These are phyloP conservation scores for Tagetes erecta DNA, from an alignment of 129 eudicot species.

Conservation along the genomic window DNA sequence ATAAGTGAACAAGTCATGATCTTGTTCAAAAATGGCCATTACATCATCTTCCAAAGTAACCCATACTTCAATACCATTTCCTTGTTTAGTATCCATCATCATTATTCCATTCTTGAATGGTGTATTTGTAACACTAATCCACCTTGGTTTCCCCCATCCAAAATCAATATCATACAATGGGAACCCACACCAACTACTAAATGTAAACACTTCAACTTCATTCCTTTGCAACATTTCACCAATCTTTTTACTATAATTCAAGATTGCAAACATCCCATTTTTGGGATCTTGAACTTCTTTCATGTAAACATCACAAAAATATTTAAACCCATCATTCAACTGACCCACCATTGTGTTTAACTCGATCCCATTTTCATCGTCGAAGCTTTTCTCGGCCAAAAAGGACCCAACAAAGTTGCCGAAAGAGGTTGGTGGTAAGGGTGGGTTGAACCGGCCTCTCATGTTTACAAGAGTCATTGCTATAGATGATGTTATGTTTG, in stretches of 20 bases:
- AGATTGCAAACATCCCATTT: constrained; percentile 24
- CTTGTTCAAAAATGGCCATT: constrained; percentile 34
- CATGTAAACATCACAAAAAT: constrained; percentile 30
- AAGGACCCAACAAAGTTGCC: constrained; percentile 38
- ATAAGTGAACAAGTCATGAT: constrained; percentile 30
- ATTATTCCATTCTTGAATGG: constrained; percentile 28
- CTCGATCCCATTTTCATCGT: constrained; percentile 12
- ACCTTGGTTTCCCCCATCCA: constrained; percentile 45
- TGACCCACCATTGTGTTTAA: constrained; percentile 17
- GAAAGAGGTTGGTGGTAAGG: constrained; percentile 31
- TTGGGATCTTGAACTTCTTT: constrained; percentile 19
- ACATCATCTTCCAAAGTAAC: constrained; percentile 30
- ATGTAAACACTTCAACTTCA: constrained; percentile 30
- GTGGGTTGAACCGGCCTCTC: constrained; percentile 32
- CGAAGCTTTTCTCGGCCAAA: constrained; percentile 16
- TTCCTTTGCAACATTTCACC: constrained; percentile 21
- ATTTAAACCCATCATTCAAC: constrained; percentile 28
- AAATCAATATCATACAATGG: constrained; percentile 35
- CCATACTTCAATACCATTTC: constrained; percentile 42
- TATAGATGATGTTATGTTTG: constrained; percentile 6
- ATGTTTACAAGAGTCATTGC: constrained; percentile 32
- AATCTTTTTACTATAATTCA: constrained; percentile 22
- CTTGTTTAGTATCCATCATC: constrained; percentile 37
- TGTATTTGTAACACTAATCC: constrained; percentile 29
- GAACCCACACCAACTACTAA: constrained; percentile 39